Percentiles rank a stretch among this genome's conserved stretches.
Evolutionary conservation across 371 early-diverging fungal species (phyloP).

Genomic region (Mortierella sp.): DNA sequence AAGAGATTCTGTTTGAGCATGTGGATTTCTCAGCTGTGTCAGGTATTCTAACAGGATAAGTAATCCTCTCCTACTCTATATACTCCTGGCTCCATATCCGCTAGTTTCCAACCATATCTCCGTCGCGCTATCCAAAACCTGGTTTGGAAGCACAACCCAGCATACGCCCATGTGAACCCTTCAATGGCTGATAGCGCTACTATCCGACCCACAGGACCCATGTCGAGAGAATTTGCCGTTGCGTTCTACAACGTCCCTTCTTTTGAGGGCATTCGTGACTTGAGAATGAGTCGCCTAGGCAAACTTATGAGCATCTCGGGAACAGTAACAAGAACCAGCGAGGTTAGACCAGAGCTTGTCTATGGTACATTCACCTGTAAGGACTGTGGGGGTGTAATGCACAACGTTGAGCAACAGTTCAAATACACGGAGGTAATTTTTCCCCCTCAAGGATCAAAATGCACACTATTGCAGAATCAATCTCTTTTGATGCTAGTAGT

Average conservation of each 20-base stretch:
- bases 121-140: conserved; percentile 85
- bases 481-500: too few species aligned
- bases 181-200: conserved; percentile 31
- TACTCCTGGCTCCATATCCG: too few species aligned
- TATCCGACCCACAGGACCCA: conserved; percentile 32
- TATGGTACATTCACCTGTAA: conserved; percentile 94
- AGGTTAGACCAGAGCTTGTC: conserved; percentile 97
- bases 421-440: conserved; percentile 89
- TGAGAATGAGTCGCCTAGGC: conserved; percentile 91
- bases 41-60: too few species aligned
- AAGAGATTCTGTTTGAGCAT: neutral
- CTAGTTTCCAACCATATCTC: conserved; percentile 88
- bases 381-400: conserved; percentile 87
- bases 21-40: too few species aligned
- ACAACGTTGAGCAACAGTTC: conserved; percentile 95
- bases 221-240: conserved; percentile 77
- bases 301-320: conserved; percentile 90
- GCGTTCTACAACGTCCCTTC: conserved; percentile 80
- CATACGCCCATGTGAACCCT: conserved; percentile 64
- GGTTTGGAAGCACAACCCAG: conserved; percentile 72
- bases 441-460: conserved; percentile 1
- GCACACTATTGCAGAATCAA: too few species aligned
- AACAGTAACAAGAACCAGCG: conserved; percentile 98
- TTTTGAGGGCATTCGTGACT: conserved; percentile 81
- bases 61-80: neutral